Conservation (phyloP, 768 basidiomycete genomes). For the Panaeolus papilionaceus region DNA sequence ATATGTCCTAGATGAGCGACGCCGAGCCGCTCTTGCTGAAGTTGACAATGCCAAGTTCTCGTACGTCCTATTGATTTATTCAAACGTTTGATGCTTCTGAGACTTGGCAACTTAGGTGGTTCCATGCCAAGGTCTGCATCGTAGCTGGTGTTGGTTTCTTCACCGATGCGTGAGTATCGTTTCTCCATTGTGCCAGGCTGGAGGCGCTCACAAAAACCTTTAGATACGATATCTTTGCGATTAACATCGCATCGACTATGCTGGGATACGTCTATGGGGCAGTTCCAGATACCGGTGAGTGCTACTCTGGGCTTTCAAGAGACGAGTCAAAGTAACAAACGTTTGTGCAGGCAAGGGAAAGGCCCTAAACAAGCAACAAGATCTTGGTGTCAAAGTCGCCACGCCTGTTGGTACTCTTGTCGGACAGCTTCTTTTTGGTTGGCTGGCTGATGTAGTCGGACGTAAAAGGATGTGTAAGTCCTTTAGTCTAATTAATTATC, state of each 20-base stretch:
- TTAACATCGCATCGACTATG: slow-evolving; percentile 86
- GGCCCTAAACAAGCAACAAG: slow-evolving; percentile 63
- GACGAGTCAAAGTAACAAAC: not conserved
- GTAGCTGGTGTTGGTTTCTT: slow-evolving; percentile 89
- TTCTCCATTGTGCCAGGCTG: slow-evolving; percentile 8
- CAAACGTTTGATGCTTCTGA: slow-evolving; percentile 15
- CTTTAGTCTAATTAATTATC: not conserved
- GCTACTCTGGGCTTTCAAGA: not conserved
- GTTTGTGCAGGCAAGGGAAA: slow-evolving; percentile 29
- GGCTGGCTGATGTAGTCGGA: slow-evolving; percentile 78
- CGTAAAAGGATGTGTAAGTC: slow-evolving; percentile 81
- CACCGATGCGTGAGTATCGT: slow-evolving; percentile 72
- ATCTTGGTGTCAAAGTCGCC: slow-evolving; percentile 80
- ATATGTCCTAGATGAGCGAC: slow-evolving; percentile 67
- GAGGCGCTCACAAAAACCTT: not conserved
- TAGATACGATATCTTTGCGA: slow-evolving; percentile 88
- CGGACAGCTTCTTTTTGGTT: slow-evolving; percentile 82
- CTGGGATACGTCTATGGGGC: slow-evolving; percentile 80
- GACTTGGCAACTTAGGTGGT: slow-evolving; percentile 58
- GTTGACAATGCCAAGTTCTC: slow-evolving; percentile 88
- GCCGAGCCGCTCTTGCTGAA: slow-evolving; percentile 83
- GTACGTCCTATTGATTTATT: slow-evolving; percentile 45
- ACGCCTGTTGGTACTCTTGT: slow-evolving; percentile 78
- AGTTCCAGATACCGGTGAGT: slow-evolving; percentile 26
- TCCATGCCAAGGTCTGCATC: slow-evolving; percentile 80